phyloP scores from a whole-genome alignment of 2,329 filamentous ascomycete genomes.

The Alternaria solani region DNA sequence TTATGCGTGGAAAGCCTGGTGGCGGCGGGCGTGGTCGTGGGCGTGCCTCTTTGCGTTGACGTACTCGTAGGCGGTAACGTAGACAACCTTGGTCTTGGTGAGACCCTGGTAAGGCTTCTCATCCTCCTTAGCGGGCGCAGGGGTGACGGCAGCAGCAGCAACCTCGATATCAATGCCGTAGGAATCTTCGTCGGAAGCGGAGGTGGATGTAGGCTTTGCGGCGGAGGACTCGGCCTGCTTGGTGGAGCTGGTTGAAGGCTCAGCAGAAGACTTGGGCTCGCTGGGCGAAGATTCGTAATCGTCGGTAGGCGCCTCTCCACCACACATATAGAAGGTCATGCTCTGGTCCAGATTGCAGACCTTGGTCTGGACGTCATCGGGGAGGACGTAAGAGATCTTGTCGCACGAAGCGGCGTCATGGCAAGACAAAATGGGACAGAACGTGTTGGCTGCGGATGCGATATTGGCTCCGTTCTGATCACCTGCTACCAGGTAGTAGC shows the following conservation, averaged over 20 bases:
- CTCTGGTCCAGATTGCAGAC: slow-evolving; percentile 37
- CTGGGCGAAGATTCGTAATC: slow-evolving; percentile 20
- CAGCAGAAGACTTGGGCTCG: slow-evolving; percentile 8
- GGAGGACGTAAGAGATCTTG: slow-evolving; percentile 43
- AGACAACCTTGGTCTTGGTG: slow-evolving; percentile 43
- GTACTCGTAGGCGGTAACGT: slow-evolving; percentile 43
- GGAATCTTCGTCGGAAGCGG: slow-evolving; percentile 9
- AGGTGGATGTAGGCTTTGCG: slow-evolving; percentile 14
- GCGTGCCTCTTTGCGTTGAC: slow-evolving; percentile 47
- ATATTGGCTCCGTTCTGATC: slow-evolving; percentile 24
- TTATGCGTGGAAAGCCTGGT: slow-evolving; percentile 47
- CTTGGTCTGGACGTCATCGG: slow-evolving; percentile 46
- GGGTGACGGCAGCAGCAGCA: slow-evolving; percentile 35
- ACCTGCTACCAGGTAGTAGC: slow-evolving; percentile 44
- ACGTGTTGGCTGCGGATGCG: slow-evolving; percentile 34
- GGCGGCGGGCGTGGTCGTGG: slow-evolving; percentile 40
- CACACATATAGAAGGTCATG: slow-evolving; percentile 49
- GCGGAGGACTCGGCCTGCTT: slow-evolving; percentile 9
- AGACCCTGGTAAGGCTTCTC: slow-evolving; percentile 12
- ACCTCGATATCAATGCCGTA: slow-evolving; percentile 26
- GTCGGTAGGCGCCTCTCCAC: slow-evolving; percentile 34
- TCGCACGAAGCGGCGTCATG: slow-evolving; percentile 31
- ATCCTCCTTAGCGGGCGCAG: slow-evolving; percentile 22
- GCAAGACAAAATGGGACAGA: slow-evolving; percentile 45
- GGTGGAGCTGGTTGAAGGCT: slow-evolving; percentile 9